These are phyloP conservation scores for Miamiensis avidus DNA, from an alignment of 169 alveolate species.

Conservation along the genomic window DNA sequence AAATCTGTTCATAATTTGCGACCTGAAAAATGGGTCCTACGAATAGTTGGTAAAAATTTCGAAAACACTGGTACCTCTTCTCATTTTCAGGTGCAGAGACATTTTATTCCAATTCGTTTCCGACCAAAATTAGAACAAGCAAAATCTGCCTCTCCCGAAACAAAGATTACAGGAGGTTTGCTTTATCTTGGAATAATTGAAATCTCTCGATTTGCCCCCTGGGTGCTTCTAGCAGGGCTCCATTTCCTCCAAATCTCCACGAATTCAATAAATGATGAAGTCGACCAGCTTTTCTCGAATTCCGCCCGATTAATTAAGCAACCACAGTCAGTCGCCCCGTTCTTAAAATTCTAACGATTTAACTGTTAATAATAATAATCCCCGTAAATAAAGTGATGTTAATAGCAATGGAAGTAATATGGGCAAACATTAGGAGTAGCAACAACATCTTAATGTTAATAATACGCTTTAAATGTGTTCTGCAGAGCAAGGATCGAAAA, in stretches of 20 bases:
- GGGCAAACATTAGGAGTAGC: background rate
- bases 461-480: too few species aligned
- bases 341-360: background rate
- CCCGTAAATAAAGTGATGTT: background rate
- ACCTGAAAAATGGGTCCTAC: background rate
- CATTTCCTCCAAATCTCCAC: background rate
- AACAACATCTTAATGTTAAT: too few species aligned
- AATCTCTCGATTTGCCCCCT: background rate
- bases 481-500: too few species aligned
- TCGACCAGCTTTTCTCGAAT: too few species aligned
- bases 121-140: background rate
- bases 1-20: background rate
- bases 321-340: background rate
- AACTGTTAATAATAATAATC: too few species aligned
- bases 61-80: background rate
- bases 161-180: background rate
- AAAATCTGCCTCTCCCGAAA: background rate
- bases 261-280: too few species aligned
- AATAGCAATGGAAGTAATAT: background rate
- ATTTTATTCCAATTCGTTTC: too few species aligned
- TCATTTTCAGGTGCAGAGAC: background rate
- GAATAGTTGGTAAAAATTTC: background rate
- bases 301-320: too few species aligned
- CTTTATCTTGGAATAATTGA: background rate
- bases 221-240: background rate